Conservation (phyloP, 495 filamentous ascomycete genomes). For the Neurospora sp. region DNA sequence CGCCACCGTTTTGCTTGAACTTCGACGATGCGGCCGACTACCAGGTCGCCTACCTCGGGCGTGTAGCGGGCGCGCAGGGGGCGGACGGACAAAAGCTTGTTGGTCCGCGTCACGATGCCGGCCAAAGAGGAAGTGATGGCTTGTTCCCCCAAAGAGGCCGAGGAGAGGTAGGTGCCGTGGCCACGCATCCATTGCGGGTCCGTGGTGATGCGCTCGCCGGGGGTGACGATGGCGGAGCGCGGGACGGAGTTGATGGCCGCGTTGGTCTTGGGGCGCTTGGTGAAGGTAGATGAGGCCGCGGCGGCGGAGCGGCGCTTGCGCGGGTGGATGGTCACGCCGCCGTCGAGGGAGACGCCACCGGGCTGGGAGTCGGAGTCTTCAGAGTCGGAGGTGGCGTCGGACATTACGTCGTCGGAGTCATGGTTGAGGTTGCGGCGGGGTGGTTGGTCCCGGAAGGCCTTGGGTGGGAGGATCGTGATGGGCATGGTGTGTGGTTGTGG, state of each 20-base stretch:
- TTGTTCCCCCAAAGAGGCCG: conserved; percentile 31
- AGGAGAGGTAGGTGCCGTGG: conserved; percentile 66
- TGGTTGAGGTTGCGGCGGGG: neutral
- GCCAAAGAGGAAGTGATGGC: conserved; percentile 79
- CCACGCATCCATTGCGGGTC: conserved; percentile 98
- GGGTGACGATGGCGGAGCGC: conserved; percentile 58
- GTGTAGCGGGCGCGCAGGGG: conserved; percentile 89
- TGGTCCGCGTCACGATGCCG: conserved; percentile 79
- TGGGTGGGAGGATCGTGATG: conserved; percentile 68
- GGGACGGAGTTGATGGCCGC: neutral
- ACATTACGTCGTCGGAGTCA: conserved; percentile 14
- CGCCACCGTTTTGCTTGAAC: conserved; percentile 87
- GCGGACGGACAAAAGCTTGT: conserved; percentile 86
- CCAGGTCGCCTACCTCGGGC: conserved; percentile 90
- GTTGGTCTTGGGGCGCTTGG: conserved; percentile 14
- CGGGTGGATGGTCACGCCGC: conserved; percentile 50
- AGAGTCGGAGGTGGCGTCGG: conserved; percentile 10
- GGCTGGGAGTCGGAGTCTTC: conserved; percentile 35
- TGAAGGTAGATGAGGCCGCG: neutral
- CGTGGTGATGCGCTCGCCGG: conserved; percentile 77
- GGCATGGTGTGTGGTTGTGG: conserved; percentile 45
- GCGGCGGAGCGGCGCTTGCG: conserved; percentile 1
- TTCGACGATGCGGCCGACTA: conserved; percentile 86
- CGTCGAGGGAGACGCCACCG: conserved; percentile 36
- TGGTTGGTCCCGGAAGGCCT: conserved; percentile 20